These are phyloP conservation scores for Sequoia sempervirens DNA, from an alignment of 75 land plant genomes.

Conservation along the genomic window DNA sequence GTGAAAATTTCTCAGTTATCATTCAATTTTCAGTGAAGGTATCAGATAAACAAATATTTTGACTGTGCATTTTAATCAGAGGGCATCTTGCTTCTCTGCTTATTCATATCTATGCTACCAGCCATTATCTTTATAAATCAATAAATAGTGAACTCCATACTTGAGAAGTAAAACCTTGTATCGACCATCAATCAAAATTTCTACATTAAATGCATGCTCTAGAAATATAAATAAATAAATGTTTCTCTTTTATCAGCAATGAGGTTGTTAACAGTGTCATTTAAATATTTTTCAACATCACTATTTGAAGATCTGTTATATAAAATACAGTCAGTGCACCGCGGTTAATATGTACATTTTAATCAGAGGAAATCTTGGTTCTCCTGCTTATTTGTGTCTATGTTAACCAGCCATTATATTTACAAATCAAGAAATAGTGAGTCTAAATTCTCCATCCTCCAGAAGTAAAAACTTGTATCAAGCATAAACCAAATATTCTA, in stretches of 20 bases:
- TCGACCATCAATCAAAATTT: not conserved
- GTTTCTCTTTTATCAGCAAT: not conserved
- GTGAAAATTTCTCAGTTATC: not conserved
- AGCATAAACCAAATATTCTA: not conserved
- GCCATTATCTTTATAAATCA: not conserved
- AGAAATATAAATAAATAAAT: not conserved
- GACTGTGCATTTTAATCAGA: not conserved
- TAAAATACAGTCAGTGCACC: not conserved
- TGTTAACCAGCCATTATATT: too few relatives aligned
- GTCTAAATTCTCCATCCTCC: too few relatives aligned
- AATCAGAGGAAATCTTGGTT: not conserved
- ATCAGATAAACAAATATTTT: not conserved
- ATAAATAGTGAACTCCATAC: not conserved
- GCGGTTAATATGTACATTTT: not conserved
- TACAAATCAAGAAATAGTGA: too few relatives aligned
- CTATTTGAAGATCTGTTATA: not conserved
- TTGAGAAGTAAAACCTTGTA: not conserved
- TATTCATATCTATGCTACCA: not conserved
- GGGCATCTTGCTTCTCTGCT: not conserved
- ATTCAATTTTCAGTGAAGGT: not conserved
- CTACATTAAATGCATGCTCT: not conserved
- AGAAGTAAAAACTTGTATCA: too few relatives aligned
- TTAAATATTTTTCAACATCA: not conserved
- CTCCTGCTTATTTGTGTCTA: too few relatives aligned
- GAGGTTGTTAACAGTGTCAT: not conserved